Base-by-base conservation (phyloP, 352 stramenopile genomes). In the Globisporangium splendens region DNA sequence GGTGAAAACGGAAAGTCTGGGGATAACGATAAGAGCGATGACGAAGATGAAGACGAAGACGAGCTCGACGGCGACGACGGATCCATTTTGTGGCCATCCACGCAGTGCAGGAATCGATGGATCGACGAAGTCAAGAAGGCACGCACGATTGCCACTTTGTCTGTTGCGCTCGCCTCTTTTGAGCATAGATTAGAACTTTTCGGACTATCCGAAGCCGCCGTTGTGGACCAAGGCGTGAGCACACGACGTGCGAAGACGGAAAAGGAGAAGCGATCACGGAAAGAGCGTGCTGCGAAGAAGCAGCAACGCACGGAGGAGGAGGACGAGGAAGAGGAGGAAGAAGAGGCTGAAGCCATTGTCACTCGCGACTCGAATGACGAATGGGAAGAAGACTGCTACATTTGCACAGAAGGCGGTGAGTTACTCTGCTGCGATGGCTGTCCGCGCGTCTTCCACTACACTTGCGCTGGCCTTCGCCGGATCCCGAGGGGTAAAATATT, bases 361-460 rank as follows among this genome's bases (percentile, higher is more conserved):
- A 61, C 61, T 13, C 70, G 70, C 24, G 76, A 88, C 38, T 86
- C 77, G 12, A 79, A 79, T 33, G 83, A 91, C 52, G 86, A 92
- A 48, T 96, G 88, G 88, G 83, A 96, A 65, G 82, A 93, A 52
- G 80, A 94, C 65, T 98, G 95, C 50, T 86, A 88, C 57, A 73
- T 95, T 38, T 98, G 95, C 62, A 72, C 63, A 4, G 85, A 89
- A 62, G 79, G 79, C 28, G 91, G 91, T 24, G 83, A 96, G 61
- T 41, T 98, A 18, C 61, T 97, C 22, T 95, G 85, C 56, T 98
- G 95, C 56, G 89, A 95, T 46, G 88, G 84, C 28, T 98, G 95
- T 58, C 89, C 89, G 11, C 76, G 89, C 38, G 83, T 96, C 10
- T 98, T 97, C 69, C 95, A 98, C 65, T 73, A 83, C 41, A 73